Evolutionary conservation across 2,329 filamentous ascomycete species (phyloP).

Genomic region (Sordariomycetes sp.): DNA sequence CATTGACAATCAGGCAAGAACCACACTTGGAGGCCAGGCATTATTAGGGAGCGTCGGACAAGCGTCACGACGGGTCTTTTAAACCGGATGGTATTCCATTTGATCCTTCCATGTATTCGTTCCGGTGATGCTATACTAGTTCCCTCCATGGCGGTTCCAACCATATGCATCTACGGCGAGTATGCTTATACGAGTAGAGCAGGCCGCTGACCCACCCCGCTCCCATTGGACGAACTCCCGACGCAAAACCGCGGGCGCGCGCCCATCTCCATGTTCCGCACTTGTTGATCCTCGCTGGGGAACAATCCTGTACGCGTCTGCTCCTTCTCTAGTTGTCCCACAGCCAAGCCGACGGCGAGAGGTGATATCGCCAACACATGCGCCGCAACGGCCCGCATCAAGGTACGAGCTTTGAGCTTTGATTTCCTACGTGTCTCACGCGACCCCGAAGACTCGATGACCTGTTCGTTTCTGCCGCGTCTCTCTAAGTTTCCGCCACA

Average conservation of each 20-base stretch:
- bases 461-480: background rate
- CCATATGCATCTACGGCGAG: background rate
- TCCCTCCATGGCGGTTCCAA: background rate
- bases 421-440: background rate
- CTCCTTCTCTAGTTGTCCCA: background rate
- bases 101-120: background rate
- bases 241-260: background rate
- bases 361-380: background rate
- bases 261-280: background rate
- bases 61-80: no score
- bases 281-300: background rate
- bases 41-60: no score
- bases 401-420: background rate
- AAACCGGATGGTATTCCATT: no score
- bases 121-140: background rate
- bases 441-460: background rate
- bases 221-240: background rate
- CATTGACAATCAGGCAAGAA: no score
- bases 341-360: background rate
- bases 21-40: no score
- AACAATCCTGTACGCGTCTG: background rate
- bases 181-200: background rate
- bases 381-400: background rate
- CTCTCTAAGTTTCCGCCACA: constrained; percentile 3
- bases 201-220: background rate